Evolutionary conservation across 1,139 yeast genomes (phyloP), one percentile per base, ranked within the genome.

Genomic region (Taphrina betulina): DNA sequence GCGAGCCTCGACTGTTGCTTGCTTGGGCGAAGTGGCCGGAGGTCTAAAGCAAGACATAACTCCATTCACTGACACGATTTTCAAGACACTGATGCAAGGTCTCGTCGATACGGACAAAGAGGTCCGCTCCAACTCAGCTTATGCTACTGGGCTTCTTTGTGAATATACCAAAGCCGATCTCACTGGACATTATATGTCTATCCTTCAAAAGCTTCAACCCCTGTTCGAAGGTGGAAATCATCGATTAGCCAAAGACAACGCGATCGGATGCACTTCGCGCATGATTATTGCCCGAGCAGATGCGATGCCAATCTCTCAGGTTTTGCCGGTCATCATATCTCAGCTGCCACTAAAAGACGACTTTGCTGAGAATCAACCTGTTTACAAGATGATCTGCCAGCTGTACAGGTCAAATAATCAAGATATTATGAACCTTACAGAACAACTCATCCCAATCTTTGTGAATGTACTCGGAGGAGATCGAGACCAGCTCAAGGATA

Each of bases 91-190:
- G 67, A 75, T 79, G 57, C 78, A 79, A 60, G 82, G 85, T 64
- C 77, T 92, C 62, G 77, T 78, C 62, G 98, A 92, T 71, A 79
- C 82, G 65, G 84, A 94, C 24, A 77, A 85, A 63, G 96, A 89
- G 68, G 97, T 89, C 58, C 84, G 92, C 73, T 92, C 96, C 64
- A 87, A 89, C 66, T 94, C 97, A 57, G 96, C 97, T 16, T 92
- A 88, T 68, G 98, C 97, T 76, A 80, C 87, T 63, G 99, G 98
- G 63, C 73, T 89, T 62, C 73, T 89, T 60, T 75, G 89, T 62
- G 83, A 81, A 71, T 71, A 75, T 71, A 76, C 87, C 57, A 64
- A 66, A 20, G 64, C 36, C 17, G 58, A 59, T 31, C 37, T 59
- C 36, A 42, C 57, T 31, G 22, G 42, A n/a, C 52, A 59, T 12